A percentile compares a stretch with the other conserved stretches of the same genome.
These are phyloP conservation scores for Conringia planisiliqua DNA, from an alignment of 345 rosid species.

Conservation along the genomic window DNA sequence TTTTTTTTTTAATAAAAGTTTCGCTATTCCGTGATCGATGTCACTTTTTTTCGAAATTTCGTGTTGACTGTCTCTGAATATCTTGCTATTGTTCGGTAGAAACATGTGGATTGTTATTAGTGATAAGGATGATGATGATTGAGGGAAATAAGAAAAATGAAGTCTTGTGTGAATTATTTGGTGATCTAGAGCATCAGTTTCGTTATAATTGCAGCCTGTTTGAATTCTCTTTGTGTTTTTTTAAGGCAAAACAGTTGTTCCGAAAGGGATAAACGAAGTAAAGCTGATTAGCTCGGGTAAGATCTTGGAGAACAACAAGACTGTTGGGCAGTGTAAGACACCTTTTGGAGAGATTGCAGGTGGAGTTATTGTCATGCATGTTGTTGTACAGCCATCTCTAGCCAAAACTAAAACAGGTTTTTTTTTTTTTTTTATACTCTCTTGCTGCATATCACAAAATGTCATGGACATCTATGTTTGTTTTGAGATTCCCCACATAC, in stretches of 20 bases:
- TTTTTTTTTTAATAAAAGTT: too few species aligned
- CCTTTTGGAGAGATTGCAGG: conserved; percentile 71
- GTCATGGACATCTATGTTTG: background rate
- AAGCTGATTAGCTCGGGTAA: conserved; percentile 87
- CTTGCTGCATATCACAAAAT: background rate
- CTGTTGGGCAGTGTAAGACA: conserved; percentile 78
- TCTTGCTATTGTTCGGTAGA: background rate
- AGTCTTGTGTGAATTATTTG: background rate
- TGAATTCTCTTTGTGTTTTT: background rate
- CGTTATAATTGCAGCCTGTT: background rate
- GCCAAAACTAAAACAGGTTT: conserved; percentile 68
- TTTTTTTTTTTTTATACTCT: background rate
- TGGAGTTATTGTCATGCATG: conserved; percentile 68
- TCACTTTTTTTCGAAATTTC: background rate
- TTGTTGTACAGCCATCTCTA: conserved; percentile 83
- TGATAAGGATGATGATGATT: background rate
- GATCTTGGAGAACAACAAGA: conserved; percentile 77
- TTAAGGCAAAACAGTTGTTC: conserved; percentile 68
- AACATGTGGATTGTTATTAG: background rate
- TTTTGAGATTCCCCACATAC: background rate
- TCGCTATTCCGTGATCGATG: too few species aligned
- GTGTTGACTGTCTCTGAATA: background rate
- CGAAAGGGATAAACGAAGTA: conserved; percentile 75
- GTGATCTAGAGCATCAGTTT: background rate
- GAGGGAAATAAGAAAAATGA: background rate